A percentile compares a stretch with the other conserved stretches of the same genome.
phyloP scores from a whole-genome alignment of 106 monocot genomes.

The Ottelia alismoides region DNA sequence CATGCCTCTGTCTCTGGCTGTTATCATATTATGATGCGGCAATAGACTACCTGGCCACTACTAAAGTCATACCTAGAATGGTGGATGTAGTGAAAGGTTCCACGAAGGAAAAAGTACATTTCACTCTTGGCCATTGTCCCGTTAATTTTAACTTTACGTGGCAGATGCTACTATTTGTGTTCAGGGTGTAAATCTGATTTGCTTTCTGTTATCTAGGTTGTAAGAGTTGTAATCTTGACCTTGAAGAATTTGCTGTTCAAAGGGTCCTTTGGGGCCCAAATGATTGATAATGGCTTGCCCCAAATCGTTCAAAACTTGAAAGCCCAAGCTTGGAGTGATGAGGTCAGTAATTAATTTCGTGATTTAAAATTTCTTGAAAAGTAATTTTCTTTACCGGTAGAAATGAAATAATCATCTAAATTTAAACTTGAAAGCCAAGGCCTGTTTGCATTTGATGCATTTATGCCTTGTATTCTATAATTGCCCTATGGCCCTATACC shows the following conservation, averaged over 20 bases:
- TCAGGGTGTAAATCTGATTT: too few relatives aligned
- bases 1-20: conserved; percentile 94
- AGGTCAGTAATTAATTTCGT: conserved; percentile 37
- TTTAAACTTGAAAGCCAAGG: too few relatives aligned
- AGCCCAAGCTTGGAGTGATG: conserved; percentile 96
- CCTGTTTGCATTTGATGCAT: too few relatives aligned
- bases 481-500: too few relatives aligned
- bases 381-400: too few relatives aligned
- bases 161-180: background rate
- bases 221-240: conserved; percentile 84
- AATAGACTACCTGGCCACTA: conserved; percentile 71
- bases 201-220: conserved; percentile 62
- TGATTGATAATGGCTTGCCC: conserved; percentile 89
- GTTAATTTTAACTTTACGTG: too few relatives aligned
- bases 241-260: conserved; percentile 74
- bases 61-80: conserved; percentile 65
- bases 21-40: conserved; percentile 92
- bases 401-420: too few relatives aligned
- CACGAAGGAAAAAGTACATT: conserved; percentile 85
- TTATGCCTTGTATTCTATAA: too few relatives aligned
- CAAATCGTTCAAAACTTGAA: conserved; percentile 86
- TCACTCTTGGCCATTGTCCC: background rate
- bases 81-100: conserved; percentile 88
- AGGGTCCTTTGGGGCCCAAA: conserved; percentile 81
- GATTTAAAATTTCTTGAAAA: too few relatives aligned